Percentiles rank a stretch among this genome's conserved stretches.
These are phyloP conservation scores for Lachancea mirantina DNA, from an alignment of 805 yeast genomes.

Conservation along the genomic window DNA sequence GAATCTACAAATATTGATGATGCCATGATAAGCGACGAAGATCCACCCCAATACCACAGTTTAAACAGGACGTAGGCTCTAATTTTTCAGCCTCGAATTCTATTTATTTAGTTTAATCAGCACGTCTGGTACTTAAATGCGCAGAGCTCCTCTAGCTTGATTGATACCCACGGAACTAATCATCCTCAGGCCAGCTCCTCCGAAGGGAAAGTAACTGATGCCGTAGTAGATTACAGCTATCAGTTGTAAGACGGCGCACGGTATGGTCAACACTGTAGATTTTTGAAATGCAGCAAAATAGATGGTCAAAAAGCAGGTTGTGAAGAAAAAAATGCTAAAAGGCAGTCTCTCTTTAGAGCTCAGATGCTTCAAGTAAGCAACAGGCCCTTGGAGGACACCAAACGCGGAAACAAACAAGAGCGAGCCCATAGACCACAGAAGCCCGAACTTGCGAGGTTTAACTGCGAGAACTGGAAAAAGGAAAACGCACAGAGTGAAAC, in stretches of 20 bases:
- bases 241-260: conserved; percentile 69
- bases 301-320: conserved; percentile 71
- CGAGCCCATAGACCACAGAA: conserved; percentile 88
- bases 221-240: conserved; percentile 87
- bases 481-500: conserved; percentile 75
- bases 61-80: too few relatives aligned
- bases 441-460: conserved; percentile 86
- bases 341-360: conserved; percentile 68
- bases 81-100: too few relatives aligned
- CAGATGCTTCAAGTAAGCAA: conserved; percentile 68
- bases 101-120: too few relatives aligned
- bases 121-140: conserved; percentile 20
- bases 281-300: conserved; percentile 64
- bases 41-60: conserved; percentile 34
- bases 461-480: conserved; percentile 84
- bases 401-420: conserved; percentile 79
- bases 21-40: conserved; percentile 7
- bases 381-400: conserved; percentile 89
- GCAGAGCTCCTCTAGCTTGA: conserved; percentile 40
- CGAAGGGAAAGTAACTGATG: conserved; percentile 91
- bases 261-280: conserved; percentile 66
- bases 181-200: conserved; percentile 65
- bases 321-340: conserved; percentile 73
- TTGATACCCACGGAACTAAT: conserved; percentile 51
- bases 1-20: conserved; percentile 1